Conservation (phyloP, 2,329 filamentous ascomycete species). For the Talaromyces sp. region DNA sequence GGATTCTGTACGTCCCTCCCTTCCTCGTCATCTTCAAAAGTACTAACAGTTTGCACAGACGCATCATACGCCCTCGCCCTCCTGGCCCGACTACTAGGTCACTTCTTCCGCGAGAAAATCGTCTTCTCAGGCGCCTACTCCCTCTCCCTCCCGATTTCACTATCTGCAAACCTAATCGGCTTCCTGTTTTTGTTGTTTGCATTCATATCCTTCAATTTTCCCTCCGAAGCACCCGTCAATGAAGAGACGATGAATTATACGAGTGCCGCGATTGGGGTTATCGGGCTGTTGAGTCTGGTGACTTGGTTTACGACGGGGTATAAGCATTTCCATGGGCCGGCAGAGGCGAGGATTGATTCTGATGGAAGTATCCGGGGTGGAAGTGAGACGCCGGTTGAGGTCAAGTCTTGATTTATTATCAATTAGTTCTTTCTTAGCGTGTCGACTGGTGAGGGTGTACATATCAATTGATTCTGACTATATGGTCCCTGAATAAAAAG, state of each 20-base stretch:
- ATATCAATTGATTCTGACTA: background rate
- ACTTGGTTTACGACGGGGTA: slow-evolving; percentile 53
- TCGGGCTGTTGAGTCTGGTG: slow-evolving; percentile 49
- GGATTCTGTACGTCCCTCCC: slow-evolving; percentile 48
- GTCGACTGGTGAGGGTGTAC: background rate
- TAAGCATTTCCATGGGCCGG: slow-evolving; percentile 51
- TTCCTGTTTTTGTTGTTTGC: slow-evolving; percentile 53
- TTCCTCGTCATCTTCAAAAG: background rate
- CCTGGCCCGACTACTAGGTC: slow-evolving; percentile 49
- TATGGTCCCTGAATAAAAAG: background rate
- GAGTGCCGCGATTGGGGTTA: slow-evolving; percentile 53
- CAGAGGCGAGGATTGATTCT: slow-evolving; percentile 13
- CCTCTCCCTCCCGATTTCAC: slow-evolving; percentile 43
- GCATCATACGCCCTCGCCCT: slow-evolving; percentile 58
- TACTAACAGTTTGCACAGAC: slow-evolving; percentile 32
- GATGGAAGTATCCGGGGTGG: background rate
- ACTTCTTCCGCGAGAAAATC: slow-evolving; percentile 36
- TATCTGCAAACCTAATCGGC: slow-evolving; percentile 50
- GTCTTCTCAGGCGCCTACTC: slow-evolving; percentile 32
- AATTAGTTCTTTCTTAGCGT: background rate
- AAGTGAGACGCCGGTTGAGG: slow-evolving; percentile 2
- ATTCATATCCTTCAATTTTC: slow-evolving; percentile 57
- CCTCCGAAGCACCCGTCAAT: slow-evolving; percentile 49
- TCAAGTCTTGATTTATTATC: background rate
- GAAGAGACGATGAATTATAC: slow-evolving; percentile 59